A percentile compares a stretch with the other conserved stretches of the same genome.
phyloP scores from a whole-genome alignment of 805 yeast species.

The Yarrowia sp. region DNA sequence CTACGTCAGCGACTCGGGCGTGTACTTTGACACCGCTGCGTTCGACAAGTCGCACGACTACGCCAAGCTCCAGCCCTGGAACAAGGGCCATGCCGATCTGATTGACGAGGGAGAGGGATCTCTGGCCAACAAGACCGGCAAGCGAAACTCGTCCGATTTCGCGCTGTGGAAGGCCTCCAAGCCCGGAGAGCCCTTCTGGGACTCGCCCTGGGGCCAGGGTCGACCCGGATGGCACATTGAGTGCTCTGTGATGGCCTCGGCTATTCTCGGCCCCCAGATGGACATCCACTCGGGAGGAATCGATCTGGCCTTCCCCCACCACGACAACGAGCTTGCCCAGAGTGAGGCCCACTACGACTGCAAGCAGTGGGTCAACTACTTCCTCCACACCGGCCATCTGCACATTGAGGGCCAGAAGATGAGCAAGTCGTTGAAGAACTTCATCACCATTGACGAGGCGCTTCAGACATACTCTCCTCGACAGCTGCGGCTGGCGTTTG shows the following conservation, averaged over 20 bases:
- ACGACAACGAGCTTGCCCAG: conserved; percentile 97
- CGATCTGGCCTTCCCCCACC: conserved; percentile 98
- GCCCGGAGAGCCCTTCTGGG: conserved; percentile 97
- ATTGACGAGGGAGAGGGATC: conserved; percentile 97
- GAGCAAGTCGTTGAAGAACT: conserved; percentile 94
- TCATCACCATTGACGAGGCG: conserved; percentile 93
- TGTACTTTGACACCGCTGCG: conserved; percentile 88
- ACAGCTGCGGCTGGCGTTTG: conserved; percentile 90
- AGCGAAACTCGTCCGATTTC: conserved; percentile 81
- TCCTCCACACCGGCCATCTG: conserved; percentile 95
- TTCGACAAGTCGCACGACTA: conserved; percentile 87
- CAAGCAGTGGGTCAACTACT: conserved; percentile 95
- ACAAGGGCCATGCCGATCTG: conserved; percentile 83
- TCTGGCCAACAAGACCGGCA: conserved; percentile 63
- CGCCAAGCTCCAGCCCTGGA: conserved; percentile 98
- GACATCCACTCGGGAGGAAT: conserved; percentile 98
- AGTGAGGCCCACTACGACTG: conserved; percentile 90
- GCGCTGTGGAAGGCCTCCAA: conserved; percentile 97
- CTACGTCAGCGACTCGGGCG: conserved; percentile 74
- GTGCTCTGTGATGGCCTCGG: conserved; percentile 98
- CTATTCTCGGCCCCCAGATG: conserved; percentile 78
- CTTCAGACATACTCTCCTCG: conserved; percentile 71
- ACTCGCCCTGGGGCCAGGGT: conserved; percentile 95
- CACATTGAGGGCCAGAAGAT: conserved; percentile 98
- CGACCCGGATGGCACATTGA: conserved; percentile 99